phyloP scores from a whole-genome alignment of 805 yeast genomes.

The Candida arabinofermentans region DNA sequence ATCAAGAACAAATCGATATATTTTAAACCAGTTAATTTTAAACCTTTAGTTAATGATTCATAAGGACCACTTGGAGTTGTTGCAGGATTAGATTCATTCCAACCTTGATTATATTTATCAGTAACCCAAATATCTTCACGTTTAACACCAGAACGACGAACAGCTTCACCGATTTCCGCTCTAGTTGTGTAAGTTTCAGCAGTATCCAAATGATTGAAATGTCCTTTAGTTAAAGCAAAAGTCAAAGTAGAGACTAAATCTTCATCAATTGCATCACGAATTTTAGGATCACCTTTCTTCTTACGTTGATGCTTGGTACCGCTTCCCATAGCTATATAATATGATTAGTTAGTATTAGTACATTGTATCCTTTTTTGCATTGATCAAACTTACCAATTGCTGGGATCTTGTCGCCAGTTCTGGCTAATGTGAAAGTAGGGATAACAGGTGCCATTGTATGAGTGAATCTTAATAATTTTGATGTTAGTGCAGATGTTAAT shows the following conservation, averaged over 20 bases:
- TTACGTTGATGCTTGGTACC: conserved; percentile 53
- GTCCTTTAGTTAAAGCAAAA: conserved; percentile 42
- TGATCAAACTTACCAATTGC: conserved; percentile 37
- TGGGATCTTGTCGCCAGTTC: conserved; percentile 32
- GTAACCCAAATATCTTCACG: conserved; percentile 57
- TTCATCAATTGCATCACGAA: conserved; percentile 26
- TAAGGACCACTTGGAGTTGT: conserved; percentile 37
- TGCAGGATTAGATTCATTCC: conserved; percentile 23
- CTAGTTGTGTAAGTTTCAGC: conserved; percentile 68
- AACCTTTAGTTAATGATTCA: conserved; percentile 42
- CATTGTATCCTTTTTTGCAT: neutral
- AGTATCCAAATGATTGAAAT: conserved; percentile 60
- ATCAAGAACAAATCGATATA: conserved; percentile 61
- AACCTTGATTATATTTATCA: conserved; percentile 51
- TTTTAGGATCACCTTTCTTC: conserved; percentile 25
- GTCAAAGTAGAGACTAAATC: conserved; percentile 43
- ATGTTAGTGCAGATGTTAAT: no score
- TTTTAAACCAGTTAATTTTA: conserved; percentile 44
- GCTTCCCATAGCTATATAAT: conserved; percentile 39
- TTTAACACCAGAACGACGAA: conserved; percentile 37
- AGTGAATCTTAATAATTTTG: neutral
- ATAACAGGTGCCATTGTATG: conserved; percentile 5
- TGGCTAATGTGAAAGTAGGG: conserved; percentile 24
- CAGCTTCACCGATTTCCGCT: conserved; percentile 53
- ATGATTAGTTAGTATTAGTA: neutral